Evolutionary conservation across 192 early-diverging fungal genomes (phyloP).

Genomic region (Coemansia nantahalensis): DNA sequence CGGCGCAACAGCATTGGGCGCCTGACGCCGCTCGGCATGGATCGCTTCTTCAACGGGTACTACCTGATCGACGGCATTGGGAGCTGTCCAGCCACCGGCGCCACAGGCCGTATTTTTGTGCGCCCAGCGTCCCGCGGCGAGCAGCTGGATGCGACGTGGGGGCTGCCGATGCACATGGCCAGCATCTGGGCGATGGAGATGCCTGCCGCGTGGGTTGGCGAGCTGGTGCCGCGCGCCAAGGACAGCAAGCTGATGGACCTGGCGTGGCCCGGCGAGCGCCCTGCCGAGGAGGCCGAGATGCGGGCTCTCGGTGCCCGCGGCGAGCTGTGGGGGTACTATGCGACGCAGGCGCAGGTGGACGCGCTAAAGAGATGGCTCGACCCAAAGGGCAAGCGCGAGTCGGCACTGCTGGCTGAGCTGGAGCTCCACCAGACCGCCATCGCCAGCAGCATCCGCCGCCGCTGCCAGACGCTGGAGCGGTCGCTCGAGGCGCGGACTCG

Average conservation of each 20-base stretch:
- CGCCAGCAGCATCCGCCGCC: constrained; percentile 56
- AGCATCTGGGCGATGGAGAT: constrained; percentile 43
- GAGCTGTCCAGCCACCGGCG: constrained; percentile 43
- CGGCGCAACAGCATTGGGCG: constrained; percentile 64
- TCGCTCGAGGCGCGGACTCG: constrained; percentile 19
- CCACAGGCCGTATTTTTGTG: constrained; percentile 61
- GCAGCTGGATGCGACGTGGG: constrained; percentile 7
- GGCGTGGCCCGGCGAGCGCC: constrained; percentile 4
- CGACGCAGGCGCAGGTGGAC: constrained; percentile 61
- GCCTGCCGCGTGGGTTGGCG: constrained; percentile 40
- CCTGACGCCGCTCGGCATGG: constrained; percentile 70
- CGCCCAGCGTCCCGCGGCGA: constrained; percentile 56
- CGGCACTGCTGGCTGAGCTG: constrained; percentile 58
- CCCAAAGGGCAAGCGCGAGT: constrained; percentile 71
- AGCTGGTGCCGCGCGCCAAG: constrained; percentile 16
- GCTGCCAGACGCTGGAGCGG: constrained; percentile 46
- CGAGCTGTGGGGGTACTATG: constrained; percentile 56
- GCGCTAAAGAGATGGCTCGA: constrained; percentile 73
- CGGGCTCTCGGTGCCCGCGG: constrained; percentile 2
- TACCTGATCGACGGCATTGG: constrained; percentile 88
- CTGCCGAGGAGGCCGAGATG: constrained; percentile 11
- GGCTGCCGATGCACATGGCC: constrained; percentile 17
- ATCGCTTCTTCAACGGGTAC: constrained; percentile 86
- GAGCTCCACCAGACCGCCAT: constrained; percentile 51
- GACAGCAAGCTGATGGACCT: constrained; percentile 9